phyloP scores from a whole-genome alignment of 768 basidiomycete species.

The Psilocybe azurescens region DNA sequence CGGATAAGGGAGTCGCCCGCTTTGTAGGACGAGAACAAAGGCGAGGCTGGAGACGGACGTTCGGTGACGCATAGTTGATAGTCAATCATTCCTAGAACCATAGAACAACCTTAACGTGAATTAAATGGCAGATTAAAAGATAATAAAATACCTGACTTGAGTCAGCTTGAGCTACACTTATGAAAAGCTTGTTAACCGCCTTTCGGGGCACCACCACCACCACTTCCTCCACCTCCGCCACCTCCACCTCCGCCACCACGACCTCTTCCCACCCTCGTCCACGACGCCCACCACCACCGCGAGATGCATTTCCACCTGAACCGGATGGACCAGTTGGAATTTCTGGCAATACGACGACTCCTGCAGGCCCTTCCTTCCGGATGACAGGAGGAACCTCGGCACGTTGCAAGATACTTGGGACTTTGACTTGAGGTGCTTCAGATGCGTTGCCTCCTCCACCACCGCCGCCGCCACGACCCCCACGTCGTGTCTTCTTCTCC shows the following conservation, averaged over 20 bases:
- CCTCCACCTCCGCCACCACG: conserved; percentile 4
- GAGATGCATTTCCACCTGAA: conserved; percentile 9
- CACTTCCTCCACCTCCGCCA: conserved; percentile 13
- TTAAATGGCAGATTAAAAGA: too few species aligned
- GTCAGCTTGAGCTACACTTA: background rate
- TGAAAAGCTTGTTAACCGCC: conserved; percentile 9
- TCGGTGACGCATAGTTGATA: too few species aligned
- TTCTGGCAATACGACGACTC: background rate
- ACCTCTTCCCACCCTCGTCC: conserved; percentile 14
- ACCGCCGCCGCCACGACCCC: conserved; percentile 19
- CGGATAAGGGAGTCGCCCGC: too few species aligned
- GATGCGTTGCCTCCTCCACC: conserved; percentile 5
- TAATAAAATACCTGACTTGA: background rate
- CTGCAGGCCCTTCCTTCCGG: conserved; percentile 7
- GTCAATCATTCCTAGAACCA: too few species aligned
- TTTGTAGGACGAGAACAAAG: too few species aligned
- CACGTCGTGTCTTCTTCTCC: conserved; percentile 27
- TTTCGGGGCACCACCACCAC: conserved; percentile 16
- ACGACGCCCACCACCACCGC: conserved; percentile 17
- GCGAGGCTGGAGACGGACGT: too few species aligned
- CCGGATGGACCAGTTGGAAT: conserved; percentile 9
- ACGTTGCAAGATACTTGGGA: conserved; percentile 38
- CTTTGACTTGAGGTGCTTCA: conserved; percentile 23
- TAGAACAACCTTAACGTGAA: too few species aligned
- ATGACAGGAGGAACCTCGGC: conserved; percentile 22